A percentile compares a stretch with the other conserved stretches of the same genome.
Conservation (phyloP, 306 rosid genomes). For the Betula pendula region DNA sequence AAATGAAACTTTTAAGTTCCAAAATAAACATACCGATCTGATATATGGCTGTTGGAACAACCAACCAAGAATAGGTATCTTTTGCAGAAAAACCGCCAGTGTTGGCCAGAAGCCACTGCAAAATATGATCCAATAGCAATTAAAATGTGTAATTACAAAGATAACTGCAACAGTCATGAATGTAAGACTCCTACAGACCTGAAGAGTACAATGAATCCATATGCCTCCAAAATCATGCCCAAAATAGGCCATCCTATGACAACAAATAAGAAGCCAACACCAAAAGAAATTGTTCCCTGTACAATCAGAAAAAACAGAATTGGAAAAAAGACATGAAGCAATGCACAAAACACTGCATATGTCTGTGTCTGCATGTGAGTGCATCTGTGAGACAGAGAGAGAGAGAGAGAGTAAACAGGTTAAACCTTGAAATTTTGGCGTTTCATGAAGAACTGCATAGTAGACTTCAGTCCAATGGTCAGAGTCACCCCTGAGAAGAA, state of each 20-base stretch:
- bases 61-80: slow-evolving; percentile 95
- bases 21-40: slow-evolving; percentile 65
- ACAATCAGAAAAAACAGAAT: background rate
- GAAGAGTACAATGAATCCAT: slow-evolving; percentile 88
- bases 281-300: slow-evolving; percentile 94
- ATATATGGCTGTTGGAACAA: slow-evolving; percentile 80
- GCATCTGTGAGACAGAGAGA: background rate
- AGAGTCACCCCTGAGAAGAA: slow-evolving; percentile 93
- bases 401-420: slow-evolving; percentile 23
- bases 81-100: slow-evolving; percentile 87
- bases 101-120: slow-evolving; percentile 99
- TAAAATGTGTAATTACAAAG: slow-evolving; percentile 15
- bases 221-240: slow-evolving; percentile 93
- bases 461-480: slow-evolving; percentile 89
- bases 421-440: slow-evolving; percentile 87
- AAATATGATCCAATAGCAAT: slow-evolving; percentile 38
- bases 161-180: slow-evolving; percentile 4
- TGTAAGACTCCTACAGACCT: slow-evolving; percentile 49
- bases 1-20: slow-evolving; percentile 15
- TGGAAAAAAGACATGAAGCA: slow-evolving; percentile 3
- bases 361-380: background rate
- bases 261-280: slow-evolving; percentile 84
- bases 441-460: slow-evolving; percentile 94
- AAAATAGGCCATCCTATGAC: slow-evolving; percentile 92
- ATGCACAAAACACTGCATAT: background rate